Conservation (phyloP, 163 green algal species). For the Scenedesmus sp. region DNA sequence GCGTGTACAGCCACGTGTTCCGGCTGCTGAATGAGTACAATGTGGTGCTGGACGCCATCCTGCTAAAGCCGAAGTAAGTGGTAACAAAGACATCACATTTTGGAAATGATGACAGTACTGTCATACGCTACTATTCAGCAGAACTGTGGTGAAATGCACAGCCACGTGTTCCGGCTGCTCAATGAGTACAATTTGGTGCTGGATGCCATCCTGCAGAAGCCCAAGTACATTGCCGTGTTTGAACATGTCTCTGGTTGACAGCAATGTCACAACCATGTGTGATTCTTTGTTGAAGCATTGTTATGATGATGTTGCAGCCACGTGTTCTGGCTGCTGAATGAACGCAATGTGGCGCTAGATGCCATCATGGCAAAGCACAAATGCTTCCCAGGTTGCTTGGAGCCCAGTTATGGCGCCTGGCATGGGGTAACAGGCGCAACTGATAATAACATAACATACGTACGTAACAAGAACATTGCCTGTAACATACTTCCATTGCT, state of each 20-base stretch:
- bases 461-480: too few species aligned
- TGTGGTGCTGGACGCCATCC: constrained; percentile 88
- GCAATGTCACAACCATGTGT: too few species aligned
- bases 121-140: too few species aligned
- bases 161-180: constrained; percentile 71
- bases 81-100: too few species aligned
- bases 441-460: too few species aligned
- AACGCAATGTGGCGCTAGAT: constrained; percentile 87
- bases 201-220: constrained; percentile 96
- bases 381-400: too few species aligned
- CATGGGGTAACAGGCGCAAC: too few species aligned
- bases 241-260: too few species aligned
- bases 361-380: constrained; percentile 66
- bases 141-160: constrained; percentile 59
- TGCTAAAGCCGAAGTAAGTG: constrained; percentile 92
- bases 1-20: constrained; percentile 71
- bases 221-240: constrained; percentile 64
- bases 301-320: constrained; percentile 62
- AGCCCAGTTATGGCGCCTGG: too few species aligned
- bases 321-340: constrained; percentile 79
- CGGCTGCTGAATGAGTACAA: constrained; percentile 89
- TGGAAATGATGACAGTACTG: too few species aligned
- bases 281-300: too few species aligned
- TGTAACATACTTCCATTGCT: too few species aligned
- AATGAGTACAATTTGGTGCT: constrained; percentile 88